phyloP scores from a whole-genome alignment of 768 basidiomycete genomes.

The Paxillus rubicundulus region DNA sequence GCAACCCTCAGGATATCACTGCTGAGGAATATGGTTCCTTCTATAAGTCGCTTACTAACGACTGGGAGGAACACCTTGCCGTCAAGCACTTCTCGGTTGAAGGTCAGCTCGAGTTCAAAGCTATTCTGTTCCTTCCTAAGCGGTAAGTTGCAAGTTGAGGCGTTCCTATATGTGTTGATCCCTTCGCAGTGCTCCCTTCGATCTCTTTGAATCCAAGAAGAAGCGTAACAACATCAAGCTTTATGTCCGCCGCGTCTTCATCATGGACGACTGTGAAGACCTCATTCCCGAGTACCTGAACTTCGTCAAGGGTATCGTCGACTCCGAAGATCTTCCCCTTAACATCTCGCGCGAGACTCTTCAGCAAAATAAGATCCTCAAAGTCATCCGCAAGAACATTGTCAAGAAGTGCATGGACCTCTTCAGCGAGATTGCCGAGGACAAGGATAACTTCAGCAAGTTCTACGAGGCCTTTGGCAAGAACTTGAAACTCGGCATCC shows the following conservation, averaged over 20 bases:
- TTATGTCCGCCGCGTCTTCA: slow-evolving; percentile 99
- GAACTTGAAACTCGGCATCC: slow-evolving; percentile 99
- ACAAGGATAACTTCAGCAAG: slow-evolving; percentile 97
- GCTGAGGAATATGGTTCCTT: slow-evolving; percentile 91
- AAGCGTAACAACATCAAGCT: slow-evolving; percentile 99
- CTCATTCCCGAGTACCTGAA: slow-evolving; percentile 99
- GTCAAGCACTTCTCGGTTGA: slow-evolving; percentile 99
- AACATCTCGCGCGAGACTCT: slow-evolving; percentile 99
- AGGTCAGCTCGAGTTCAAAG: slow-evolving; percentile 99
- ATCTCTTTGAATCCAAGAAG: slow-evolving; percentile 99
- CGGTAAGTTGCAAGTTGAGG: slow-evolving; percentile 50
- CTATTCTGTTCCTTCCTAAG: slow-evolving; percentile 96
- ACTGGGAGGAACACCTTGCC: slow-evolving; percentile 99
- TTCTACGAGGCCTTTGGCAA: slow-evolving; percentile 99
- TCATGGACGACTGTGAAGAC: slow-evolving; percentile 99
- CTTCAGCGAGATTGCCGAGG: slow-evolving; percentile 95
- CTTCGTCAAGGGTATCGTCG: slow-evolving; percentile 99
- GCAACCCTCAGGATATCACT: slow-evolving; percentile 93
- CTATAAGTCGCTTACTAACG: slow-evolving; percentile 99
- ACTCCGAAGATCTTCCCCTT: slow-evolving; percentile 98
- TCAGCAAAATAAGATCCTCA: slow-evolving; percentile 99
- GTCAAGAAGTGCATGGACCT: slow-evolving; percentile 98
- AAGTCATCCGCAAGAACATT: slow-evolving; percentile 98
- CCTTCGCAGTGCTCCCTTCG: slow-evolving; percentile 82
- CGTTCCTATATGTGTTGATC: not conserved